Percentiles rank a stretch among this genome's conserved stretches.
phyloP scores from a whole-genome alignment of 2,329 filamentous ascomycete genomes.

The Coniochaeta ligniaria region DNA sequence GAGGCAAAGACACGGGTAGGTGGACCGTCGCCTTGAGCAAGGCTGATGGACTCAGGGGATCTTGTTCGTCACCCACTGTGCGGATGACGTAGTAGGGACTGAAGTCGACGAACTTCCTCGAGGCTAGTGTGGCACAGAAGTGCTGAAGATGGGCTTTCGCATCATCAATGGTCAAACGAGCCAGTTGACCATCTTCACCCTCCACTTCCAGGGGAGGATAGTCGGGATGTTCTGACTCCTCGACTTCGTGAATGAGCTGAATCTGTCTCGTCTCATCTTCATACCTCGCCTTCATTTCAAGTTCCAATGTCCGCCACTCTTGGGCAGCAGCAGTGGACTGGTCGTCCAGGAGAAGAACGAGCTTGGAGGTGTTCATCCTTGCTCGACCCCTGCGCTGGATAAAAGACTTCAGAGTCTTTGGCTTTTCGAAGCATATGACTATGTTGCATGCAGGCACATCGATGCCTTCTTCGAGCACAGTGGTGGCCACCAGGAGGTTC shows the following conservation, averaged over 20 bases:
- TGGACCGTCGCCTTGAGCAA: slow-evolving; percentile 53
- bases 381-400: slow-evolving; percentile 51
- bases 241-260: slow-evolving; percentile 35
- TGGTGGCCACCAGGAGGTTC: slow-evolving; percentile 56
- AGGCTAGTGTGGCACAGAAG: slow-evolving; percentile 62
- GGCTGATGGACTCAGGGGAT: slow-evolving; percentile 12
- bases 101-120: slow-evolving; percentile 52
- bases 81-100: slow-evolving; percentile 61
- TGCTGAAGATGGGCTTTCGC: slow-evolving; percentile 72
- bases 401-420: slow-evolving; percentile 45
- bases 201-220: slow-evolving; percentile 27
- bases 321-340: slow-evolving; percentile 16
- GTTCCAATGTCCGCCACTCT: slow-evolving; percentile 62
- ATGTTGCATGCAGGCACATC: slow-evolving; percentile 59
- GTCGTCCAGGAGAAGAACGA: slow-evolving; percentile 38
- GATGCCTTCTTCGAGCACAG: slow-evolving; percentile 61
- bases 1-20: slow-evolving; percentile 65
- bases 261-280: slow-evolving; percentile 53
- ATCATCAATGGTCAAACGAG: slow-evolving; percentile 64
- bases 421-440: slow-evolving; percentile 49
- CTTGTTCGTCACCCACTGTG: slow-evolving; percentile 19
- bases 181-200: slow-evolving; percentile 49
- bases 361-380: slow-evolving; percentile 39
- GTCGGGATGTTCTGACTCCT: slow-evolving; percentile 30
- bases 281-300: slow-evolving; percentile 64